Evolutionary conservation across 768 basidiomycete species (phyloP), one percentile per base, ranked within the genome.

Genomic region (Lentinula lateritia): DNA sequence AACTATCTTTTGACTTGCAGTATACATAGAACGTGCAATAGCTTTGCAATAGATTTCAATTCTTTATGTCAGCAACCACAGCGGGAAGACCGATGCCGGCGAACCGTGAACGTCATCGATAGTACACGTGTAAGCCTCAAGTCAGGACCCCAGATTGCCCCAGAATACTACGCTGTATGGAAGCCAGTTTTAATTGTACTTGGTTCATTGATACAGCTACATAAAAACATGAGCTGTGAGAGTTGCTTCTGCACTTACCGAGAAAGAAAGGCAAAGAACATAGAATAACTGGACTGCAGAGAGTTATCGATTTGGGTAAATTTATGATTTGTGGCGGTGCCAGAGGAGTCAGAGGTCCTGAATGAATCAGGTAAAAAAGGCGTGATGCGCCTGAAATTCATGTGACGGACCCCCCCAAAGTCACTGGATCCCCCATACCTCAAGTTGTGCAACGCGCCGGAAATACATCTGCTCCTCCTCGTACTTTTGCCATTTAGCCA

Each of bases 311-410:
- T 28, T 28, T 4, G 20, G 9, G 50, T 18, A 45, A 45, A 45
- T 15, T 28, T 28, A 8, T 18, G 4, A 28, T 5, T 18, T n/a
- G 46, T 48, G 46, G 46, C 50, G 35, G 50, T 34, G 35, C 50
- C 34, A 52, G 7, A 8, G 32, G 50, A 15, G 50, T 52, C 35
- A 52, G 50, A 36, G 28, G 32, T 52, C 50, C 7, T 3, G 13
- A 0, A 16, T 12, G n/a, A n/a, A 52, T 41, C 55, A 56, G 38
- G 39, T 56, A 56, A 43, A 56, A 56, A 56, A 52, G 50, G 55
- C 41, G 55, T 56, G 55, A 56, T 54, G 53, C 53, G 53, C 53
- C 50, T 54, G 53, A 54, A 54, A 36, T 39, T 54, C 53, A 54
- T 54, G 53, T 54, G 53, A 35, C 35, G 18, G 32, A 20, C 53